Percentiles rank a stretch among this genome's conserved stretches.
Conservation (phyloP, 768 basidiomycete genomes). For the Suillus hirtellus region DNA sequence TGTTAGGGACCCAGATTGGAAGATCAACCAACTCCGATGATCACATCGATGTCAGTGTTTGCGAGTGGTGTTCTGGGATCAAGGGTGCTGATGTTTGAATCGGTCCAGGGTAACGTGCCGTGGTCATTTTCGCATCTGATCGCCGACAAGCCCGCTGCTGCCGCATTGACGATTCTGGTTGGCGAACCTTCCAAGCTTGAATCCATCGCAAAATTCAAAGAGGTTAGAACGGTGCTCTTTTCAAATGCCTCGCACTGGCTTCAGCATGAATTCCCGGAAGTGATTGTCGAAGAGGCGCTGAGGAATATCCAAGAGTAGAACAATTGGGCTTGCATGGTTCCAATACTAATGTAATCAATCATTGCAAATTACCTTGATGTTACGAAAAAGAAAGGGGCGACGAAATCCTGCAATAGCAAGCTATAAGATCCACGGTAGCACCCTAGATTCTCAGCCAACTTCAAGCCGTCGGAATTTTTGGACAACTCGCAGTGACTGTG, state of each 20-base stretch:
- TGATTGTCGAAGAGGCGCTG: slow-evolving; percentile 17
- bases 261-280: slow-evolving; percentile 19
- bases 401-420: too few relatives aligned
- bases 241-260: slow-evolving; percentile 19
- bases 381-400: too few relatives aligned
- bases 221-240: slow-evolving; percentile 14
- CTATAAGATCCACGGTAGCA: too few relatives aligned
- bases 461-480: too few relatives aligned
- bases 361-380: not conserved
- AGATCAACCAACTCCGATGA: slow-evolving; percentile 9
- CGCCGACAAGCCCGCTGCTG: slow-evolving; percentile 8
- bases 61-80: slow-evolving; percentile 3
- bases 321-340: not conserved
- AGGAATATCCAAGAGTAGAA: slow-evolving; percentile 5
- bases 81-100: not conserved
- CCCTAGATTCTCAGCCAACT: too few relatives aligned
- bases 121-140: slow-evolving; percentile 20
- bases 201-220: slow-evolving; percentile 10
- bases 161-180: slow-evolving; percentile 14
- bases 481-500: too few relatives aligned
- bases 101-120: slow-evolving; percentile 16
- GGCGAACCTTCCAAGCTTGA: slow-evolving; percentile 15
- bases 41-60: slow-evolving; percentile 11
- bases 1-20: slow-evolving; percentile 12
- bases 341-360: too few relatives aligned